Conservation (phyloP, 2,329 filamentous ascomycete species). For the Colletotrichum sp. region DNA sequence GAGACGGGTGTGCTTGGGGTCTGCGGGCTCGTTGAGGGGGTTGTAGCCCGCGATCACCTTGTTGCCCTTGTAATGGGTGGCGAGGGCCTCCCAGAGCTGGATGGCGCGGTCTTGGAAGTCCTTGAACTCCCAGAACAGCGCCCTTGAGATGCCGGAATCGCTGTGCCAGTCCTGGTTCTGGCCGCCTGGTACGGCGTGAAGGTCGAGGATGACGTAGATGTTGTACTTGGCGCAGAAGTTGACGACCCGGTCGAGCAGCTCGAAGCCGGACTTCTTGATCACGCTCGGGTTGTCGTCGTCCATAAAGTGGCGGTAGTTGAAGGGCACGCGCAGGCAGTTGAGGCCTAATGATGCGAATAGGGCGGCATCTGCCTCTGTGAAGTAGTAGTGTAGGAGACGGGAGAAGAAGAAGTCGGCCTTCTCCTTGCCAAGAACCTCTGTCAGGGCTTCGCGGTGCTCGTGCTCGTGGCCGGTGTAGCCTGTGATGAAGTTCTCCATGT, state of each 20-base stretch:
- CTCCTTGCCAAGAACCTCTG: slow-evolving; percentile 56
- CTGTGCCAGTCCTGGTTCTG: slow-evolving; percentile 56
- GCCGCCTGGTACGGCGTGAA: slow-evolving; percentile 48
- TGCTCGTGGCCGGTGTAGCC: slow-evolving; percentile 65
- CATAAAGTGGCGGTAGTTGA: slow-evolving; percentile 65
- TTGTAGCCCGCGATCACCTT: slow-evolving; percentile 48
- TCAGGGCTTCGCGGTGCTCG: slow-evolving; percentile 59
- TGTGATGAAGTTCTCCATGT: slow-evolving; percentile 68
- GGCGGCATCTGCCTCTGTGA: slow-evolving; percentile 61
- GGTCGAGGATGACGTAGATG: slow-evolving; percentile 49
- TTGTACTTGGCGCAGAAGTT: slow-evolving; percentile 46
- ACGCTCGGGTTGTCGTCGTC: slow-evolving; percentile 55
- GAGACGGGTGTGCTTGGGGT: slow-evolving; percentile 32
- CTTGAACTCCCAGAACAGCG: slow-evolving; percentile 51
- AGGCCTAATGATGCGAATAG: slow-evolving; percentile 61
- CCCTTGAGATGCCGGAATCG: slow-evolving; percentile 39
- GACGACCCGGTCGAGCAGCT: slow-evolving; percentile 52
- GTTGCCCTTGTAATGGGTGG: slow-evolving; percentile 45
- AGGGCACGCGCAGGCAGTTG: slow-evolving; percentile 64
- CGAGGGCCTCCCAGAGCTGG: slow-evolving; percentile 47
- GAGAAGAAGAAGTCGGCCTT: slow-evolving; percentile 67
- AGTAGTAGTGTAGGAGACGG: slow-evolving; percentile 61
- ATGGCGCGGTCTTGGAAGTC: slow-evolving; percentile 51
- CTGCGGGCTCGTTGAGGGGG: slow-evolving; percentile 25
- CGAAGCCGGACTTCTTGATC: slow-evolving; percentile 52